phyloP scores from a whole-genome alignment of 495 filamentous ascomycete species.

The Thermothielavioides terrestris region DNA sequence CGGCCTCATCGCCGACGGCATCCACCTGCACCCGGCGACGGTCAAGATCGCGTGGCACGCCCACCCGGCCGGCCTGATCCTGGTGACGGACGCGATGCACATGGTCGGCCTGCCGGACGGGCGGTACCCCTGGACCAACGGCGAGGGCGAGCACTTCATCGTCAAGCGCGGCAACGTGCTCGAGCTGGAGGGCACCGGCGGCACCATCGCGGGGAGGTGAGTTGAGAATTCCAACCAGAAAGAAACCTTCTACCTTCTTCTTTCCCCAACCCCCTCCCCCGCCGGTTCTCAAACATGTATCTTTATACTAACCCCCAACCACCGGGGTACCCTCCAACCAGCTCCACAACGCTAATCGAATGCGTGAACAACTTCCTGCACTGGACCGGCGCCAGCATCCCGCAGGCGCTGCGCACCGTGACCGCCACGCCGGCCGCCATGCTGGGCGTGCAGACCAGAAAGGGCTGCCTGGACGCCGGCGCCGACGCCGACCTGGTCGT shows the following conservation, averaged over 20 bases:
- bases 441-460: constrained; percentile 56
- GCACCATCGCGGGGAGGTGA: constrained; percentile 63
- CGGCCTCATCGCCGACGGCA: constrained; percentile 58
- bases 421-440: constrained; percentile 66
- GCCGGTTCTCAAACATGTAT: background rate
- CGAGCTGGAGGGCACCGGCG: constrained; percentile 59
- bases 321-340: constrained; percentile 25
- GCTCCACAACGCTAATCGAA: constrained; percentile 63
- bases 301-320: background rate
- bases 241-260: too few species aligned
- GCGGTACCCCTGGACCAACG: constrained; percentile 70
- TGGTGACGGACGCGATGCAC: constrained; percentile 62
- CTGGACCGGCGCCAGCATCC: constrained; percentile 57
- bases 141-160: constrained; percentile 48
- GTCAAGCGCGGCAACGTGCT: constrained; percentile 59
- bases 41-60: constrained; percentile 55
- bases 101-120: constrained; percentile 65
- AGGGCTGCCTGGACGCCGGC: constrained; percentile 57
- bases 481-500: constrained; percentile 78
- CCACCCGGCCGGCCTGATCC: constrained; percentile 53
- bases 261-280: background rate
- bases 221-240: too few species aligned
- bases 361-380: constrained; percentile 73
- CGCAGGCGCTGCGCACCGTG: constrained; percentile 58
- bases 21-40: constrained; percentile 56